Evolutionary conservation across 495 filamentous ascomycete genomes (phyloP).

Genomic region (Neurospora cerealis): DNA sequence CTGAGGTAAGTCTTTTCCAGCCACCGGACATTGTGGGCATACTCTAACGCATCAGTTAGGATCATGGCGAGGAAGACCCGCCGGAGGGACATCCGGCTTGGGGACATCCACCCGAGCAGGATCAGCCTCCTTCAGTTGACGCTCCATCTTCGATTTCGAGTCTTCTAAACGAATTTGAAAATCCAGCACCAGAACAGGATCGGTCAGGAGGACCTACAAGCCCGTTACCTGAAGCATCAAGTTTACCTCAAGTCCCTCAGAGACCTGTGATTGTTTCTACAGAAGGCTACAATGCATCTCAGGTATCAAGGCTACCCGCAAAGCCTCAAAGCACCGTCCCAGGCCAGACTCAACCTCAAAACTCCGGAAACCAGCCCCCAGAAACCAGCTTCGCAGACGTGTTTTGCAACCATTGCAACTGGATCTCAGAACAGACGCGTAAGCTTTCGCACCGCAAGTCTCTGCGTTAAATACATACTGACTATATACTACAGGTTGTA

Average conservation of each 20-base stretch:
- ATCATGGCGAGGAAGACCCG: not conserved
- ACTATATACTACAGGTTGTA: not conserved
- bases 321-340: not conserved
- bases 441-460: not conserved
- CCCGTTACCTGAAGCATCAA: not conserved
- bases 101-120: not conserved
- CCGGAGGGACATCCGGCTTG: not conserved
- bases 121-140: not conserved
- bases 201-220: not conserved
- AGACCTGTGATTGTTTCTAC: not conserved
- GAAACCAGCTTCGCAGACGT: not conserved
- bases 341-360: not conserved
- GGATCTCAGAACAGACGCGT: not conserved
- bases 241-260: not conserved
- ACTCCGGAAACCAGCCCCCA: not conserved
- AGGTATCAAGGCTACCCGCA: not conserved
- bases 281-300: not conserved
- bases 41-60: not conserved
- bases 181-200: too few relatives aligned
- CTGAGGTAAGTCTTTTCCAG: not conserved
- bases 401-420: not conserved
- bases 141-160: not conserved
- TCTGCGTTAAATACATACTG: not conserved
- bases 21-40: not conserved
- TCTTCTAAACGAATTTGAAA: not conserved